Base-by-base conservation (phyloP, 164 flowering plant genomes). In the Aristolochia contorta region DNA sequence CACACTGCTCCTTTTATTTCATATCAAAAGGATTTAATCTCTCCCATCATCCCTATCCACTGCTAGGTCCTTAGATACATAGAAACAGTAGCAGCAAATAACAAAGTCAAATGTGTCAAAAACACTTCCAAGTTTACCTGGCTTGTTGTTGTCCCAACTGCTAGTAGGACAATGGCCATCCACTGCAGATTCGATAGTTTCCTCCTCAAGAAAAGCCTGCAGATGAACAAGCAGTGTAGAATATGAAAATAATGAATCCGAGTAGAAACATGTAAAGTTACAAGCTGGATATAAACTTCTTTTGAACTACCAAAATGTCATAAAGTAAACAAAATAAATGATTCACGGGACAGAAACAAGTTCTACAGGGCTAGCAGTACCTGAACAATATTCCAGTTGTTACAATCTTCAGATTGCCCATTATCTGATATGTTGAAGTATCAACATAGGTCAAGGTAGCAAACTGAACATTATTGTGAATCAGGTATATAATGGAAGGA, bases 121-220 rank as follows among this genome's bases (percentile, higher is more conserved):
- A 53, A 61, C 43, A n/a, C 57, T 56, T 24, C 47, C 24, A 48
- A 9, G 25, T 54, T 58, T 56, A 88, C 97, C 95, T 94, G 99
- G 77, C 99, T 94, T 25, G 96, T 91, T 53, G 97, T 94, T 63
- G 99, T 94, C 55, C 99, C 99, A 74, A 94, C 72, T 68, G 99
- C 95, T 70, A 94, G 72, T 22, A 94, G 77, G 66, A 84, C 71
- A 70, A 93, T 82, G 43, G 97, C 98, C 86, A 93, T 83, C 98
- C 98, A 93, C 69, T 90, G 97, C 71, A 93, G 73, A 63, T 79
- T 87, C 24, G 94, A 83, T 52, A 93, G 79, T 72, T 81, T 93
- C 75, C 77, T 83, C 80, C 71, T 77, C 72, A 93, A 69, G 64
- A 93, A 92, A 67, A 92, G 57, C 85, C 98, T 93, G 67, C 69